phyloP scores from a whole-genome alignment of 441 rosid species.

The Aquilaria agallochum region DNA sequence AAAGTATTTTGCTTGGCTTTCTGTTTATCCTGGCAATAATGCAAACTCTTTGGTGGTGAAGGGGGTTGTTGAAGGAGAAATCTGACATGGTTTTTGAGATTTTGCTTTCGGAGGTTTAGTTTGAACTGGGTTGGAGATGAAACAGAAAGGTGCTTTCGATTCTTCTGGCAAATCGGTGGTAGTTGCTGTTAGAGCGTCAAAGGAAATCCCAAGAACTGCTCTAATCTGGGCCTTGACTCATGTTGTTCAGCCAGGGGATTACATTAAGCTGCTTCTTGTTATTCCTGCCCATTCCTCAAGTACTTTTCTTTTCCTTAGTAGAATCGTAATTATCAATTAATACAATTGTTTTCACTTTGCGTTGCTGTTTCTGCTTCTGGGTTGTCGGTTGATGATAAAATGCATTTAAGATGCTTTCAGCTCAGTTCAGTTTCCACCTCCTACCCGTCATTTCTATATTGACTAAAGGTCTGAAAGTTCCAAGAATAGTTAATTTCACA shows the following conservation, averaged over 20 bases:
- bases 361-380: not conserved
- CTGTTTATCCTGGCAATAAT: slow-evolving; percentile 10
- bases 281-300: slow-evolving; percentile 48
- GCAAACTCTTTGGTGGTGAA: slow-evolving; percentile 8
- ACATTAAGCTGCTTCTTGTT: slow-evolving; percentile 60
- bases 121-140: slow-evolving; percentile 29
- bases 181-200: slow-evolving; percentile 58
- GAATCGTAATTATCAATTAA: not conserved
- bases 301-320: slow-evolving; percentile 17
- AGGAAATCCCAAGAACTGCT: slow-evolving; percentile 58
- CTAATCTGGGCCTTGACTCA: slow-evolving; percentile 62
- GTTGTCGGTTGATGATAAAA: not conserved
- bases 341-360: not conserved
- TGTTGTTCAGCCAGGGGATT: slow-evolving; percentile 68
- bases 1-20: slow-evolving; percentile 33
- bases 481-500: too few relatives aligned
- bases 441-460: too few relatives aligned
- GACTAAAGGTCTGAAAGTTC: too few relatives aligned
- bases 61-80: slow-evolving; percentile 11
- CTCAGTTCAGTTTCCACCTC: too few relatives aligned
- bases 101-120: slow-evolving; percentile 16
- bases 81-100: slow-evolving; percentile 28
- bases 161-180: slow-evolving; percentile 51
- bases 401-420: not conserved
- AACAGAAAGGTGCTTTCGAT: slow-evolving; percentile 31